phyloP scores from a whole-genome alignment of 2,329 filamentous ascomycete genomes.

The Verticillium zaregamsianum region DNA sequence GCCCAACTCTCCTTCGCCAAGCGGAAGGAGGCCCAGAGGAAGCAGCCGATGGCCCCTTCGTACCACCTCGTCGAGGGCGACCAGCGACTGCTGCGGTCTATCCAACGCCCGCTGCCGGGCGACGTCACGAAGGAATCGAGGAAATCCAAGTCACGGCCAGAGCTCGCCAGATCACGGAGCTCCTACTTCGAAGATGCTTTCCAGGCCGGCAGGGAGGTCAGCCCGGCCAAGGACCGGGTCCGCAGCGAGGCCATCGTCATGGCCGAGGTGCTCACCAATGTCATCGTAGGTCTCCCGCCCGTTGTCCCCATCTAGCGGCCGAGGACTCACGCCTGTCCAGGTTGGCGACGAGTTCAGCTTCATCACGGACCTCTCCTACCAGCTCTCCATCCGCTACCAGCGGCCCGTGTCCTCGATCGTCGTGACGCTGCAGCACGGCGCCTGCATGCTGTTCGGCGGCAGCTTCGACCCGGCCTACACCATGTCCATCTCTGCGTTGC shows the following conservation, averaged over 20 bases:
- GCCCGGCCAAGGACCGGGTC: constrained; percentile 39
- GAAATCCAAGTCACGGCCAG: constrained; percentile 25
- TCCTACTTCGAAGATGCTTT: constrained; percentile 45
- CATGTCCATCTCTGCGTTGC: constrained; percentile 67
- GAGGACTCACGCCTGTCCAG: constrained; percentile 32
- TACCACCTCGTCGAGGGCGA: constrained; percentile 29
- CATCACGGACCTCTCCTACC: constrained; percentile 68
- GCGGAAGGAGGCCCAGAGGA: constrained; percentile 20
- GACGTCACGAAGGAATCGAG: constrained; percentile 24
- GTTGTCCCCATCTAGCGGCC: neutral
- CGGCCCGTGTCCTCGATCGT: constrained; percentile 70
- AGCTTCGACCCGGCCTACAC: constrained; percentile 77
- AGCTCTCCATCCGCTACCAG: constrained; percentile 71
- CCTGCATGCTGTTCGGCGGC: constrained; percentile 70
- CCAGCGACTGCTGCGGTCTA: constrained; percentile 28
- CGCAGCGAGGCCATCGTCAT: constrained; percentile 54
- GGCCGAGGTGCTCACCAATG: constrained; percentile 61
- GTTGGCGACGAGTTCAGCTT: constrained; percentile 72
- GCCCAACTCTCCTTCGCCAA: constrained; percentile 23
- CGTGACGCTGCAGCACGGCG: constrained; percentile 71
- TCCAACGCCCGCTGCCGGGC: constrained; percentile 34
- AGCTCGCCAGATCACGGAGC: constrained; percentile 31
- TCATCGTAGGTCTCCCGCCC: constrained; percentile 43
- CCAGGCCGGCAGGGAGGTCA: constrained; percentile 24
- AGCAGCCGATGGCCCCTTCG: constrained; percentile 16